Percentiles rank a stretch among this genome's conserved stretches.
Conservation (phyloP, 2,329 filamentous ascomycete genomes). For the Biscogniauxia marginata region DNA sequence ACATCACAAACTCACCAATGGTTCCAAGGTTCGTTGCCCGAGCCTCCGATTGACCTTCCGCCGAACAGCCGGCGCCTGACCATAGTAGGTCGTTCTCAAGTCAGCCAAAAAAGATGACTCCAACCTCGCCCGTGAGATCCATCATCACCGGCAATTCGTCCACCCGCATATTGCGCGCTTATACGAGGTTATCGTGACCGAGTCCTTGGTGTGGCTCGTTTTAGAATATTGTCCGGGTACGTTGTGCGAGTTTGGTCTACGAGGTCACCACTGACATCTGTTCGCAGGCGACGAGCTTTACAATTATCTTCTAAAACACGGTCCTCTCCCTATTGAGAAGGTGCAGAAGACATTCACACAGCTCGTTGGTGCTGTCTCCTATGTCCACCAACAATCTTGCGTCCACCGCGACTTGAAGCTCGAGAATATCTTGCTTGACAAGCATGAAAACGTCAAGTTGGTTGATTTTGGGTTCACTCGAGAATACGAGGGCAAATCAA, state of each 20-base stretch:
- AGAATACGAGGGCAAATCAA: slow-evolving; percentile 93
- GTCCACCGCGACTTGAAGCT: slow-evolving; percentile 96
- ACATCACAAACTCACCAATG: slow-evolving; percentile 95
- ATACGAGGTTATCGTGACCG: slow-evolving; percentile 98
- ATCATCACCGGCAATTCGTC: slow-evolving; percentile 96
- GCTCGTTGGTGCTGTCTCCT: slow-evolving; percentile 88
- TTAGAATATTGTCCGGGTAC: slow-evolving; percentile 92
- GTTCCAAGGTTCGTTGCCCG: slow-evolving; percentile 73
- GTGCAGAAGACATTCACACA: slow-evolving; percentile 96
- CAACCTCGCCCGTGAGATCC: slow-evolving; percentile 95
- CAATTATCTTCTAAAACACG: slow-evolving; percentile 88
- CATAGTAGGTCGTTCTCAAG: slow-evolving; percentile 85
- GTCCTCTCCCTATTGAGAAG: slow-evolving; percentile 78
- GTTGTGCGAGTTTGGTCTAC: slow-evolving; percentile 11
- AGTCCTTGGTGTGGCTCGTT: slow-evolving; percentile 91
- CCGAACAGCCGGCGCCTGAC: slow-evolving; percentile 12
- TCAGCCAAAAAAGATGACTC: slow-evolving; percentile 94
- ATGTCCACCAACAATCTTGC: slow-evolving; percentile 92
- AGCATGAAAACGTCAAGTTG: slow-evolving; percentile 94
- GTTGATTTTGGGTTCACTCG: slow-evolving; percentile 98
- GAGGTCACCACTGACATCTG: slow-evolving; percentile 26
- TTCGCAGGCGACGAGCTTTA: slow-evolving; percentile 86
- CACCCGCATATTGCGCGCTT: slow-evolving; percentile 95
- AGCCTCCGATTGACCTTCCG: slow-evolving; percentile 1
- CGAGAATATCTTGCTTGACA: slow-evolving; percentile 94